Conservation (phyloP, 2,329 filamentous ascomycete genomes). For the Xylaria sp. region DNA sequence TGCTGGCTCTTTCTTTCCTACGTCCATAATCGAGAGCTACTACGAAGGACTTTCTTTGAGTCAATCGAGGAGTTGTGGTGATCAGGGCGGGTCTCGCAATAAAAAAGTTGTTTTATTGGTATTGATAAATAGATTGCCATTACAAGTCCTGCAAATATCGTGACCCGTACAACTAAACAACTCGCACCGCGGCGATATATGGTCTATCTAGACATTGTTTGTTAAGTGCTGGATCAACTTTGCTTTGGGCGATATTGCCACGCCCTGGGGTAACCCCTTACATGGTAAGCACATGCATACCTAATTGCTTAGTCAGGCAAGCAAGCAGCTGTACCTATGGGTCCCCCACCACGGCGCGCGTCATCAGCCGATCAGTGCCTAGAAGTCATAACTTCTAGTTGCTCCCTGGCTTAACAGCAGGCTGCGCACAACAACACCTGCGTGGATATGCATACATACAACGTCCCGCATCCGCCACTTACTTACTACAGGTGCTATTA, state of each 20-base stretch:
- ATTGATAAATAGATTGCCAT: conserved; percentile 32
- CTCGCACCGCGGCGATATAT: too few relatives aligned
- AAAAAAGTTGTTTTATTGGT: conserved; percentile 42
- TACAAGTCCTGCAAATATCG: background rate
- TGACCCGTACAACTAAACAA: background rate
- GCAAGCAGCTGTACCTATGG: background rate
- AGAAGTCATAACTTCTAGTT: background rate
- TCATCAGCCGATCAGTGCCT: conserved; percentile 37
- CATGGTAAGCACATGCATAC: background rate
- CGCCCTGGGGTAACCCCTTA: conserved; percentile 1
- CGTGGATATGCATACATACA: too few relatives aligned
- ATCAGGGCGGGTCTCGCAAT: conserved; percentile 44
- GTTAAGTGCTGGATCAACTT: too few relatives aligned
- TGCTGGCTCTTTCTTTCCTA: conserved; percentile 20
- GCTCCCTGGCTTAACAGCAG: background rate
- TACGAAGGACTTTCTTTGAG: conserved; percentile 27
- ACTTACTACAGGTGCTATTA: background rate
- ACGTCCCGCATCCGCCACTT: background rate
- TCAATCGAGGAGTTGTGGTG: conserved; percentile 38
- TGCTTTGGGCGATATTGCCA: background rate
- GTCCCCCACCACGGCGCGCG: conserved; percentile 31
- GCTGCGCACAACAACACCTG: background rate
- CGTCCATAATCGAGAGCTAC: conserved; percentile 31
- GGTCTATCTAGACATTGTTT: too few relatives aligned
- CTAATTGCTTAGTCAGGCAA: background rate